Evolutionary conservation across 129 eudicot genomes (phyloP).

Genomic region (Gnaphalium uliginosum): DNA sequence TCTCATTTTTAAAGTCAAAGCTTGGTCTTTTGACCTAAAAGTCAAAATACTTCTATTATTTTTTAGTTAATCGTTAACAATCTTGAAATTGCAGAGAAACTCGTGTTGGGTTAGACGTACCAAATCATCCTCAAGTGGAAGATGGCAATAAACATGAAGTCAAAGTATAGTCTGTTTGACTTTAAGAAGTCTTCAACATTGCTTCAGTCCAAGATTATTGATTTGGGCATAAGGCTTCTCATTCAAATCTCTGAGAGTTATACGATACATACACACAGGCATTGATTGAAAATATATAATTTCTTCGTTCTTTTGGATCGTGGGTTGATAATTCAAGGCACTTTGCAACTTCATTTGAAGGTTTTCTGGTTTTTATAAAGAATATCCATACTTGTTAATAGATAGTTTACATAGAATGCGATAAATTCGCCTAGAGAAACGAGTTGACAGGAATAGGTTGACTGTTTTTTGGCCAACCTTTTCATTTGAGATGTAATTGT

Average conservation of each 20-base stretch:
- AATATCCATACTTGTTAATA: constrained; percentile 30
- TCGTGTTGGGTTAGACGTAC: constrained; percentile 59
- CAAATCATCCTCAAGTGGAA: constrained; percentile 43
- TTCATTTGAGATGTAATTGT: constrained; percentile 16
- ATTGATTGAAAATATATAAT: constrained; percentile 15
- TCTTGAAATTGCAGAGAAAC: constrained; percentile 39
- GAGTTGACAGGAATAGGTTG: constrained; percentile 23
- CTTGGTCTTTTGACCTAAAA: constrained; percentile 1
- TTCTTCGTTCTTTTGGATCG: constrained; percentile 14
- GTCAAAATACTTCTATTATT: not conserved
- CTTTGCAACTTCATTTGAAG: not conserved
- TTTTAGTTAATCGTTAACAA: constrained; percentile 2
- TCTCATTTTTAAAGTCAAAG: not conserved
- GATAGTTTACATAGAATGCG: constrained; percentile 29
- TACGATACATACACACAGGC: constrained; percentile 14
- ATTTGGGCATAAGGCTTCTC: constrained; percentile 7
- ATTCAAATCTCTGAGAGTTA: not conserved
- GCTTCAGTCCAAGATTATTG: constrained; percentile 21
- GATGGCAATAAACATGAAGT: constrained; percentile 28
- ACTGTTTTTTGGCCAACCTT: constrained; percentile 8
- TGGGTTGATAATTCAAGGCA: constrained; percentile 22
- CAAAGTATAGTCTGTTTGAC: not conserved
- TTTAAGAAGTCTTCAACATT: not conserved
- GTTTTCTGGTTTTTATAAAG: constrained; percentile 11
- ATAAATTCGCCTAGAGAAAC: constrained; percentile 13